A percentile compares a stretch with the other conserved stretches of the same genome.
phyloP scores from a whole-genome alignment of 768 basidiomycete species.

The Kwoniella sp. region DNA sequence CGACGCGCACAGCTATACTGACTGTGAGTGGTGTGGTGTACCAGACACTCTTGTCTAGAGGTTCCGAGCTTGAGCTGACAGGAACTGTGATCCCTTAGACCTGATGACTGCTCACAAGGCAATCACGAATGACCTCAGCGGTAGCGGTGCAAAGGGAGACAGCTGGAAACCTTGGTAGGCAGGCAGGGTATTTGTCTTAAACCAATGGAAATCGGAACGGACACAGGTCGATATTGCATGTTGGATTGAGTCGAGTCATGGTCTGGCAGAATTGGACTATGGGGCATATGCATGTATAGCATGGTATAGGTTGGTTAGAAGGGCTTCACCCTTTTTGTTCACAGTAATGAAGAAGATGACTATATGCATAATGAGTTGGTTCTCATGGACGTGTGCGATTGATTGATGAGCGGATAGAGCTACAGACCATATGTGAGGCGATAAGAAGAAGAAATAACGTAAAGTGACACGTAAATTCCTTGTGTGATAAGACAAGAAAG shows the following conservation, averaged over 20 bases:
- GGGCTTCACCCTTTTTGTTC: too few species aligned
- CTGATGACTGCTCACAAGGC: slow-evolving; percentile 54
- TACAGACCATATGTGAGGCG: too few species aligned
- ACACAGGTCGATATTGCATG: not conserved
- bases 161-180: slow-evolving; percentile 52
- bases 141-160: slow-evolving; percentile 40
- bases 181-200: not conserved
- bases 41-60: not conserved
- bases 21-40: slow-evolving; percentile 64
- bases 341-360: not conserved
- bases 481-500: not conserved
- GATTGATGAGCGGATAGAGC: too few species aligned
- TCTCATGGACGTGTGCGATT: too few species aligned
- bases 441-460: not conserved
- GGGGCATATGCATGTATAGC: too few species aligned
- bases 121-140: slow-evolving; percentile 53
- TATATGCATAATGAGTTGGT: not conserved
- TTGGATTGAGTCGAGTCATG: too few species aligned
- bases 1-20: slow-evolving; percentile 85
- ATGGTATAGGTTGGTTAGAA: too few species aligned
- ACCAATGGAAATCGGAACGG: too few species aligned
- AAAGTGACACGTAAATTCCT: not conserved
- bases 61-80: not conserved
- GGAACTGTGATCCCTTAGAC: slow-evolving; percentile 37
- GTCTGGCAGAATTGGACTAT: too few species aligned